Conservation (phyloP, 2,329 filamentous ascomycete species). For the Lithohypha guttulata region DNA sequence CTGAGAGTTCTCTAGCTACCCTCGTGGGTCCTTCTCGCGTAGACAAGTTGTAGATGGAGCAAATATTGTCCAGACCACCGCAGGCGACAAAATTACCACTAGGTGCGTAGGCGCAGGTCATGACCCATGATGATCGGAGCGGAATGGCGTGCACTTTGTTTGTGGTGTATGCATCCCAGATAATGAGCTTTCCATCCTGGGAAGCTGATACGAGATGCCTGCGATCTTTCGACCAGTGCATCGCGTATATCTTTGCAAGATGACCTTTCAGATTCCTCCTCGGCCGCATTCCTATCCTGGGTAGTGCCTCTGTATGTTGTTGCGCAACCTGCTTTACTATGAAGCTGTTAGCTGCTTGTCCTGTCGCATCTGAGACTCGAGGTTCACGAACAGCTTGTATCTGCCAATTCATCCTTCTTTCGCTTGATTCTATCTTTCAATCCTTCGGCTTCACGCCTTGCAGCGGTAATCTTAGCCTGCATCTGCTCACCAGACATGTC, state of each 20-base stretch:
- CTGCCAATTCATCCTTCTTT: slow-evolving; percentile 98
- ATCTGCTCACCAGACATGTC: slow-evolving; percentile 50
- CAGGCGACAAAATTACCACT: slow-evolving; percentile 98
- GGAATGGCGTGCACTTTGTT: slow-evolving; percentile 99
- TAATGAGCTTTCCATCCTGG: slow-evolving; percentile 98
- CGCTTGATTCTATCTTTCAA: slow-evolving; percentile 98
- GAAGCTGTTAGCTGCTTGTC: too few relatives aligned
- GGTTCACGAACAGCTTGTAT: slow-evolving; percentile 73
- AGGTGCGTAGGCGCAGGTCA: slow-evolving; percentile 98
- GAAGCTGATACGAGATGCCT: slow-evolving; percentile 95
- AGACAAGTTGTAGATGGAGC: slow-evolving; percentile 98
- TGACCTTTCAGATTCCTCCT: slow-evolving; percentile 96
- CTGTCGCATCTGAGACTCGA: not conserved
- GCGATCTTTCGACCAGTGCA: slow-evolving; percentile 99
- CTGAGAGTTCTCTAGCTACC: slow-evolving; percentile 88
- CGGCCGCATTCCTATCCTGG: slow-evolving; percentile 92
- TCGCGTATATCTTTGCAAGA: slow-evolving; percentile 97
- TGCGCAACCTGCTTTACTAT: slow-evolving; percentile 85
- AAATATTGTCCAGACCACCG: slow-evolving; percentile 98
- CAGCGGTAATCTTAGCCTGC: slow-evolving; percentile 85
- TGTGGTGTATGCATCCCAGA: slow-evolving; percentile 99
- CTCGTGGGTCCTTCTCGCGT: slow-evolving; percentile 94
- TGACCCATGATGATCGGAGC: slow-evolving; percentile 95
- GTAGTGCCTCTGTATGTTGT: slow-evolving; percentile 83
- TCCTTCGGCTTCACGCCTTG: slow-evolving; percentile 92